Percentiles rank a stretch among this genome's conserved stretches.
Conservation (phyloP, 202 grass and related monocot genomes). For the Alloteropsis angusta region DNA sequence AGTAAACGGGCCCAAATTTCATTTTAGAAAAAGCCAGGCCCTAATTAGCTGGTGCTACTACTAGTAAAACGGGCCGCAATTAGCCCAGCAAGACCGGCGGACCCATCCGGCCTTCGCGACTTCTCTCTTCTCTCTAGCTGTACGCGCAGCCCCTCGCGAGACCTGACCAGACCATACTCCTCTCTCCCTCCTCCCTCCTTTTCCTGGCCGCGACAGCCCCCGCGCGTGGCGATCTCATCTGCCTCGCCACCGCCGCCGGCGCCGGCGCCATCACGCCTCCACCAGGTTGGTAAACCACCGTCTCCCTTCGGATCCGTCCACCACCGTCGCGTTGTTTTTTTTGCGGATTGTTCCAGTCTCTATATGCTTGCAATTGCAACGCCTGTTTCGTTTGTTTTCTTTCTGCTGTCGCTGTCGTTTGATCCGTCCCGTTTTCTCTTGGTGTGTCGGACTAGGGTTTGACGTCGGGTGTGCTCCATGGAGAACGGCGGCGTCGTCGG, state of each 20-base stretch:
- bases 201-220: background rate
- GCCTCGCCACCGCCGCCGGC: background rate
- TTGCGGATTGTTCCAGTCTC: background rate
- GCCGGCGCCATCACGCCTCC: background rate
- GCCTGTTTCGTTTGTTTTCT: background rate
- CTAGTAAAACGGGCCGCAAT: background rate
- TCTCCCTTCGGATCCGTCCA: background rate
- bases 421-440: conserved; percentile 6
- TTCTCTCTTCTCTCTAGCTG: background rate
- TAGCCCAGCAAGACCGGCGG: background rate
- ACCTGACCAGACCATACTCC: background rate
- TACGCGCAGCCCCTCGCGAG: background rate
- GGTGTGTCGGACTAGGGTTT: background rate
- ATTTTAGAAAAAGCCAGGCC: background rate
- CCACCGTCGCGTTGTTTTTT: background rate
- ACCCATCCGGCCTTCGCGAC: background rate
- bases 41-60: background rate
- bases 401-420: background rate
- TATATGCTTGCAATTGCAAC: background rate
- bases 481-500: background rate
- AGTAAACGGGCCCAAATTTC: background rate
- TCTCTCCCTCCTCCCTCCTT: background rate
- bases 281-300: background rate
- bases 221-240: background rate
- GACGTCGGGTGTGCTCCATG: background rate